A percentile compares a stretch with the other conserved stretches of the same genome.
These are phyloP conservation scores for Coleophoma crateriformis DNA, from an alignment of 2,329 filamentous ascomycete species.

Conservation along the genomic window DNA sequence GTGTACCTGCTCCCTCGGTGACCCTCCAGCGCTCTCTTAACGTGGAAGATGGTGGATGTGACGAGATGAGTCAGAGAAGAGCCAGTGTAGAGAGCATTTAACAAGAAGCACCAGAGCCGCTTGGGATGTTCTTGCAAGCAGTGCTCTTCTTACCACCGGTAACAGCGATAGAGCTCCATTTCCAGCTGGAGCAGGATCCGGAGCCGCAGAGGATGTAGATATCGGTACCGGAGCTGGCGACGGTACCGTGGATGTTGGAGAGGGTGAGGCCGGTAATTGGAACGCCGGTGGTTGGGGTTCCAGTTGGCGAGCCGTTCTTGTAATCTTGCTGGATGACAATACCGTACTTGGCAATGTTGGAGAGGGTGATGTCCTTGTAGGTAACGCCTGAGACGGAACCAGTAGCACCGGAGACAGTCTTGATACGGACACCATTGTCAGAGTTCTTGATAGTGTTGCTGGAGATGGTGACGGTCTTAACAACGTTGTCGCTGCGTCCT, in stretches of 20 bases:
- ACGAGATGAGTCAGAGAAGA: too few relatives aligned
- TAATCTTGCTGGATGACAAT: conserved; percentile 54
- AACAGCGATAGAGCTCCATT: conserved; percentile 39
- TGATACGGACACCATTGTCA: conserved; percentile 49
- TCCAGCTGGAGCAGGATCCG: conserved; percentile 44
- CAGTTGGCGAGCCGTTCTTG: conserved; percentile 39
- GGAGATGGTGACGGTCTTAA: conserved; percentile 42
- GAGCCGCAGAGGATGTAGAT: conserved; percentile 45
- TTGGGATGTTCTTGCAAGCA: conserved; percentile 32
- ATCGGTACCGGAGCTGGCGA: conserved; percentile 28
- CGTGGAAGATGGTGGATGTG: too few relatives aligned
- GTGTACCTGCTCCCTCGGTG: too few relatives aligned
- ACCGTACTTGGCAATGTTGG: conserved; percentile 42
- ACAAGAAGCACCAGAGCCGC: not conserved
- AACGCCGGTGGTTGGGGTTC: conserved; percentile 37
- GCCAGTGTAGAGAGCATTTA: not conserved
- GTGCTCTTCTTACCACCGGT: conserved; percentile 40
- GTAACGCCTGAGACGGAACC: conserved; percentile 44
- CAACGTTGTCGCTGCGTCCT: conserved; percentile 43
- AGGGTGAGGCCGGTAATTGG: conserved; percentile 35
- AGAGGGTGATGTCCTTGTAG: conserved; percentile 42
- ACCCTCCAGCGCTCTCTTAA: too few relatives aligned
- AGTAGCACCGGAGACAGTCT: conserved; percentile 43
- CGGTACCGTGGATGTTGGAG: conserved; percentile 18
- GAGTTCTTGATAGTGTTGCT: conserved; percentile 40